phyloP scores from a whole-genome alignment of 1,284 basidiomycete genomes.

The Heterobasidion occidentale region DNA sequence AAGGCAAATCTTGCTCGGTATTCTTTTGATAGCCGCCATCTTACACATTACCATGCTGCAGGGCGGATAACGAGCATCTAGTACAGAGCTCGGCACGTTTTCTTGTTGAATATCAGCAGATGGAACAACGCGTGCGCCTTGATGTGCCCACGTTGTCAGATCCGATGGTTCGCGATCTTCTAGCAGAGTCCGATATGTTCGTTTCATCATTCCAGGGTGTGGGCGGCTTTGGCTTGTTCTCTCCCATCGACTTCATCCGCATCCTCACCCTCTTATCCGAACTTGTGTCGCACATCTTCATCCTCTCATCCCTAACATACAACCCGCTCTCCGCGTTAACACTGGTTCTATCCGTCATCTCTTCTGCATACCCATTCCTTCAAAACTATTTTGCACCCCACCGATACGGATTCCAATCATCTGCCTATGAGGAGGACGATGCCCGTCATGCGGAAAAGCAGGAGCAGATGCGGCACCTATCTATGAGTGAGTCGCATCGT shows the following conservation, averaged over 20 bases:
- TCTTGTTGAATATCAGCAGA: conserved; percentile 66
- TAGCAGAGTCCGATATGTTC: conserved; percentile 79
- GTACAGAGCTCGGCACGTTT: conserved; percentile 66
- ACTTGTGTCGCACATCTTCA: conserved; percentile 57
- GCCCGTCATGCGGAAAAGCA: conserved; percentile 56
- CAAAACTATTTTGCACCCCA: conserved; percentile 40
- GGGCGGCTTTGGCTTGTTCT: conserved; percentile 65
- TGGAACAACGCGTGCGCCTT: conserved; percentile 67
- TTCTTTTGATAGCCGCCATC: conserved; percentile 3
- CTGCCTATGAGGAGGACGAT: conserved; percentile 30
- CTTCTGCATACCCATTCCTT: conserved; percentile 43
- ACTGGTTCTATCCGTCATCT: conserved; percentile 27
- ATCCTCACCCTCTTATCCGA: conserved; percentile 64
- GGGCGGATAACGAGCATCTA: conserved; percentile 58
- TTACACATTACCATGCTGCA: conserved; percentile 19
- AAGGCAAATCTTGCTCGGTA: conserved; percentile 25
- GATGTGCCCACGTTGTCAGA: conserved; percentile 73
- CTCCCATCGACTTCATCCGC: conserved; percentile 70
- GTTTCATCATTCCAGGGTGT: conserved; percentile 64
- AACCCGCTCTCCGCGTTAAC: conserved; percentile 46
- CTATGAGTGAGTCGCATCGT: conserved; percentile 59
- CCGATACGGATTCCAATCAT: conserved; percentile 36
- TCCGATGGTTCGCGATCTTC: conserved; percentile 59
- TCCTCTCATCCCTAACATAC: conserved; percentile 61
- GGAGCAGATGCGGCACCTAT: conserved; percentile 65